phyloP scores from a whole-genome alignment of 352 stramenopile genomes.

The Aphanomyces stellatus region DNA sequence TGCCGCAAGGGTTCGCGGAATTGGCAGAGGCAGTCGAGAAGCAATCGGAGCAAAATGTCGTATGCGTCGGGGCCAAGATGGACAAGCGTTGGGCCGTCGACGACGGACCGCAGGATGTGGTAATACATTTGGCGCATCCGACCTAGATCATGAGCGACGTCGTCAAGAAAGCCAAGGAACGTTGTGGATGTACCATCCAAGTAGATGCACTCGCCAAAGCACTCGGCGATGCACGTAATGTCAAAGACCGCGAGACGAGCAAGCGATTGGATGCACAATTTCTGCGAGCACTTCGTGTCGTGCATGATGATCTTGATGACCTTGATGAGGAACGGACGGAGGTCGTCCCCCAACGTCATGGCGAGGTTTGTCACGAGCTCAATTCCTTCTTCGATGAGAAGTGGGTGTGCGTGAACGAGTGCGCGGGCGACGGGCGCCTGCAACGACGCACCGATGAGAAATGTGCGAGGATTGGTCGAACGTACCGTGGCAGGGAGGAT shows the following conservation, averaged over 20 bases:
- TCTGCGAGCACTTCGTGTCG: slow-evolving; percentile 4
- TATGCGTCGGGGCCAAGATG: not conserved
- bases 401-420: not conserved
- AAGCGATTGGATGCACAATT: not conserved
- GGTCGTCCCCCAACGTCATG: not conserved
- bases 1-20: not conserved
- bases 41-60: not conserved
- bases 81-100: not conserved
- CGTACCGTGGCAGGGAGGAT: not conserved
- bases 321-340: not conserved
- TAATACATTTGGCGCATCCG: slow-evolving; percentile 8
- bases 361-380: not conserved
- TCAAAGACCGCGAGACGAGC: not conserved
- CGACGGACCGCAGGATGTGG: not conserved
- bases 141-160: not conserved
- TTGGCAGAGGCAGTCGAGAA: not conserved
- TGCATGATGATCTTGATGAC: not conserved
- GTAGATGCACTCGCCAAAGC: not conserved
- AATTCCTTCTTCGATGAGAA: not conserved
- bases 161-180: not conserved
- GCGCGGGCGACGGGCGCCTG: not conserved
- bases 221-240: not conserved
- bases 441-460: not conserved
- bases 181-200: not conserved
- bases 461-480: not conserved